Evolutionary conservation across 2,329 filamentous ascomycete species (phyloP), one percentile per base, ranked within the genome.

Genomic region (Apiospora saccharicola): DNA sequence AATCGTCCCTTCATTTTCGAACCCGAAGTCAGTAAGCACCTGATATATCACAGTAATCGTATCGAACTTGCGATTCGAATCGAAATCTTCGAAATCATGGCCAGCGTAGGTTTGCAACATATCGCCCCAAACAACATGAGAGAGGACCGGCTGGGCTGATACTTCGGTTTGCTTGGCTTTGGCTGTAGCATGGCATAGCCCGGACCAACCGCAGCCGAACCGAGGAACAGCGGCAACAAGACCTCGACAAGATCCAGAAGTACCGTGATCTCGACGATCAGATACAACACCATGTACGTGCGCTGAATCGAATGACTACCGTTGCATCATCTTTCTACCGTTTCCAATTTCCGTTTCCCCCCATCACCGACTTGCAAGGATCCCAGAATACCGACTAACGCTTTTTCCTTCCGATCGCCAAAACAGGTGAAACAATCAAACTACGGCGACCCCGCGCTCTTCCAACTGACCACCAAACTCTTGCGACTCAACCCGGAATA

Each of bases 401-500:
- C 68, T 68, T 70, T 16, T 0, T 53, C 51, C 26, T 6, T 14
- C n/a, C 51, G 13, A 46, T 67, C 69, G 30, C n/a, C n/a, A 22
- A 49, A 41, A 37, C 26, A 46, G 71, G n/a, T 22, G 74, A 87
- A 85, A 80, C 87, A 72, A 76, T 81, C 85, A 69, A 80, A 79
- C 73, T 83, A 88, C 76, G 88, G 86, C 80, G 86, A 86, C 57
- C 76, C 84, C 71, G 86, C 90, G 71, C 88, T 90, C 53, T 89
- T 95, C 77, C 84, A 89, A 74, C 88, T 93, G 71, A 93, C 92
- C 46, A 91, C 92, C n/a, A 90, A 90, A 76, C 88, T 96, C 64
- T 87, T 96, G 71, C 88, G 88, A 67, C 88, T 92, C 78, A 97
- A 97, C 81, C 94, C 94, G 37, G 94, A 97, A 82, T 95, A 95